Conservation (phyloP, 805 yeast genomes). For the Sugiyamaella boreocaroliniensis region DNA sequence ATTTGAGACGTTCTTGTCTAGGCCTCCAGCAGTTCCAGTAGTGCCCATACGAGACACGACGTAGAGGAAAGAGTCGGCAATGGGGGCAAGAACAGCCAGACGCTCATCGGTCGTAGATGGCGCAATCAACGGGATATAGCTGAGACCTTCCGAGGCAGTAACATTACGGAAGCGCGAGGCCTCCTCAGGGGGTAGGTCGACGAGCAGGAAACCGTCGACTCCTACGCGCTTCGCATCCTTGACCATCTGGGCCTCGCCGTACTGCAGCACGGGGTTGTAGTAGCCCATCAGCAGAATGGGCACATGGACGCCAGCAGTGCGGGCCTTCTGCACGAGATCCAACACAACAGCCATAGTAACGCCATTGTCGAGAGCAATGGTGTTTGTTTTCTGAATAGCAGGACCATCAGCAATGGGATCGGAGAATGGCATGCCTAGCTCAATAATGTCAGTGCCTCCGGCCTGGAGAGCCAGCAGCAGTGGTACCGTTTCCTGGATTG, state of each 20-base stretch:
- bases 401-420: conserved; percentile 99
- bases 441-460: conserved; percentile 94
- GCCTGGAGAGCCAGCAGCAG: conserved; percentile 81
- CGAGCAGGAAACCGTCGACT: conserved; percentile 90
- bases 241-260: conserved; percentile 81
- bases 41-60: conserved; percentile 98
- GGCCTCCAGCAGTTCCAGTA: conserved; percentile 76
- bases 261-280: conserved; percentile 86
- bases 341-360: conserved; percentile 63
- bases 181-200: conserved; percentile 97
- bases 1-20: conserved; percentile 55
- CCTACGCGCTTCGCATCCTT: conserved; percentile 79
- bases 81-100: conserved; percentile 63
- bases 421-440: conserved; percentile 91
- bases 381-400: conserved; percentile 83
- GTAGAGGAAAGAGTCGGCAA: conserved; percentile 93
- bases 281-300: conserved; percentile 96
- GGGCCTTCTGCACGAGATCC: conserved; percentile 66
- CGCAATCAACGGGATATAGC: conserved; percentile 90
- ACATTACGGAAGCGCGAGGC: conserved; percentile 77
- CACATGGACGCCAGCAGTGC: conserved; percentile 74
- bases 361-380: conserved; percentile 71
- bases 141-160: conserved; percentile 61
- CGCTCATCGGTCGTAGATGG: conserved; percentile 94
- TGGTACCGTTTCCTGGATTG: conserved; percentile 80